Percentiles rank a stretch among this genome's conserved stretches.
These are phyloP conservation scores for Gonapodya sp. DNA, from an alignment of 192 early-diverging fungal species.

Conservation along the genomic window DNA sequence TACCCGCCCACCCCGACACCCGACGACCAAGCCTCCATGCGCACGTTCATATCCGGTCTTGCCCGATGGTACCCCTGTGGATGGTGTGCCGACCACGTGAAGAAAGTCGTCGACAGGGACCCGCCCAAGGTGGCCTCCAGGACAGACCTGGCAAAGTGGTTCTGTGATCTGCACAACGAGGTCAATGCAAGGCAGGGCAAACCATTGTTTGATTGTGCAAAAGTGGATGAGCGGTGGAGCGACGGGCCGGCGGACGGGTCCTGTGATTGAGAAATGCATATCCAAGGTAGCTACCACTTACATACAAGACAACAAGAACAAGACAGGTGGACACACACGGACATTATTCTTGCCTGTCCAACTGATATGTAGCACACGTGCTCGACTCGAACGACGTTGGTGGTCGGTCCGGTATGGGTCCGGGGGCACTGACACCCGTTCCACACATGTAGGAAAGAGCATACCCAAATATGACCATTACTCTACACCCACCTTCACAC, in stretches of 20 bases:
- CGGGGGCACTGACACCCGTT: no score
- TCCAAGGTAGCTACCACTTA: no score
- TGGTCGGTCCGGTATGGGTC: no score
- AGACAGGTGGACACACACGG: no score
- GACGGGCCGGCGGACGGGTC: constrained; percentile 27
- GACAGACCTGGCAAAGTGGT: constrained; percentile 64
- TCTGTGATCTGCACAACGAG: constrained; percentile 92
- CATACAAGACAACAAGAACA: no score
- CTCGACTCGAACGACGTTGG: no score
- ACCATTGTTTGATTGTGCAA: constrained; percentile 83
- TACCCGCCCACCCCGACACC: constrained; percentile 72
- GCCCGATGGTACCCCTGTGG: constrained; percentile 88
- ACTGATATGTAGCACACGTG: no score
- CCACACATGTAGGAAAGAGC: no score
- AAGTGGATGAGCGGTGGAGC: constrained; percentile 87
- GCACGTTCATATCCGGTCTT: constrained; percentile 60
- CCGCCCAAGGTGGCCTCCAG: constrained; percentile 71
- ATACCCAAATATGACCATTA: no score
- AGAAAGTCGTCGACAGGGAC: constrained; percentile 56
- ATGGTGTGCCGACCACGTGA: constrained; percentile 77
- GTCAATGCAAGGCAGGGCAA: constrained; percentile 87
- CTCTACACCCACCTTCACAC: no score
- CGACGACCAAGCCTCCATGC: constrained; percentile 67
- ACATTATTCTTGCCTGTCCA: no score
- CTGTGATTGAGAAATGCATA: no score